Percentiles rank a stretch among this genome's conserved stretches.
Evolutionary conservation across 352 stramenopile species (phyloP).

Genomic region (Phytophthora macrochlamydospora): DNA sequence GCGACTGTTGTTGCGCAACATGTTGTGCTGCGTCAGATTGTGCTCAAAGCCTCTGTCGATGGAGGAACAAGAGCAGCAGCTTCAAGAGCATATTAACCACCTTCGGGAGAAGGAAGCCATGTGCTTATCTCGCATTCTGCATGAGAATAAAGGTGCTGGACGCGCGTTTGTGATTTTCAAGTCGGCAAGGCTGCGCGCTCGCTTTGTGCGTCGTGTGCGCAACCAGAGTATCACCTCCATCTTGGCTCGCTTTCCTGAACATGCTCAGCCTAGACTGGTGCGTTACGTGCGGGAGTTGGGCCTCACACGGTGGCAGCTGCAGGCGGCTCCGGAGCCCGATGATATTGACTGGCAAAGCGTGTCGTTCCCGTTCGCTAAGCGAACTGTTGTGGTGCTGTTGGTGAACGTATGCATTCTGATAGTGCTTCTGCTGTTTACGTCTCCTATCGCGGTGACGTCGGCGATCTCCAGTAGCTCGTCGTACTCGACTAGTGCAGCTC

Average conservation of each 20-base stretch:
- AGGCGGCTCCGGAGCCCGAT: constrained; percentile 75
- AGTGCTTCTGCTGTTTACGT: constrained; percentile 84
- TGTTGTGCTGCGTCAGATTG: constrained; percentile 55
- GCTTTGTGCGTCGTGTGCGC: constrained; percentile 76
- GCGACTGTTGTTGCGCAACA: constrained; percentile 44
- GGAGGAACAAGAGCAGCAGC: constrained; percentile 42
- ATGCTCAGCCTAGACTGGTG: constrained; percentile 60
- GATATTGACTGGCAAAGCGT: constrained; percentile 89
- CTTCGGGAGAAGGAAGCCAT: constrained; percentile 61
- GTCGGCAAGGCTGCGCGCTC: constrained; percentile 64
- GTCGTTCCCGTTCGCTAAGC: constrained; percentile 82
- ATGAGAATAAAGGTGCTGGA: constrained; percentile 72
- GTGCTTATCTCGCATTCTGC: constrained; percentile 61
- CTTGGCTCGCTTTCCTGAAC: constrained; percentile 70
- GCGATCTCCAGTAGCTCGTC: constrained; percentile 76
- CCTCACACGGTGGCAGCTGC: constrained; percentile 80
- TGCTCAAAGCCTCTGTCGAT: constrained; percentile 49
- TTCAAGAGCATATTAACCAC: constrained; percentile 52
- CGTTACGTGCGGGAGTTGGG: constrained; percentile 80
- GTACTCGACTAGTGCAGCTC: constrained; percentile 62
- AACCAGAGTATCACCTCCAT: constrained; percentile 83
- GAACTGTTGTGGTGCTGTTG: constrained; percentile 67
- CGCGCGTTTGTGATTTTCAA: constrained; percentile 87
- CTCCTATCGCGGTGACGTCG: constrained; percentile 81
- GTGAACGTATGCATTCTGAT: constrained; percentile 81